Conservation (phyloP, 1,284 basidiomycete species). For the Takashimella koratensis region DNA sequence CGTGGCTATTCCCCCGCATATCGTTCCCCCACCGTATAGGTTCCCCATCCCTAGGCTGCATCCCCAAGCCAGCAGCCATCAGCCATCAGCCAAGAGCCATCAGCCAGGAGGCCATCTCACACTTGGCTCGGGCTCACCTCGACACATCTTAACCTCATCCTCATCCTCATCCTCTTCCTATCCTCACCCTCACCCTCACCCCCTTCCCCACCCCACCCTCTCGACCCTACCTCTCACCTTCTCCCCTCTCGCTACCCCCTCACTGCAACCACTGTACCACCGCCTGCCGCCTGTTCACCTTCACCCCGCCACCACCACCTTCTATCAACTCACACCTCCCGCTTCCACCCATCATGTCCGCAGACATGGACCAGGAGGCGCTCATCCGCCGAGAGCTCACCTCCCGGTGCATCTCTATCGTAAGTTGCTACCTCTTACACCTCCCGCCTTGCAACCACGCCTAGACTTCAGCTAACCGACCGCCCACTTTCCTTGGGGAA, state of each 20-base stretch:
- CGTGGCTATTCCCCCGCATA: too few relatives aligned
- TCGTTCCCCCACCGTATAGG: too few relatives aligned
- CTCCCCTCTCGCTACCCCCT: not conserved
- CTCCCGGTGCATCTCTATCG: constrained; percentile 90
- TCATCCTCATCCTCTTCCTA: too few relatives aligned
- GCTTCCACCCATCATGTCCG: constrained; percentile 27
- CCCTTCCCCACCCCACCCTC: not conserved
- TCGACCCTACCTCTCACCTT: not conserved
- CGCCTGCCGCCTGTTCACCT: not conserved
- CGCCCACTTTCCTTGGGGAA: not conserved
- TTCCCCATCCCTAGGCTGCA: too few relatives aligned
- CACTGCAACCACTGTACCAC: not conserved
- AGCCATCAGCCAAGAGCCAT: too few relatives aligned
- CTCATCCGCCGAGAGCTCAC: constrained; percentile 66
- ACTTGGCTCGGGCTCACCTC: too few relatives aligned
- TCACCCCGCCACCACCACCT: not conserved
- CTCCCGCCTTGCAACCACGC: not conserved
- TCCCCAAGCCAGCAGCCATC: too few relatives aligned
- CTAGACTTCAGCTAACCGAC: not conserved
- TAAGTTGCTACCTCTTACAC: constrained; percentile 15
- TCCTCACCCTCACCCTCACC: not conserved
- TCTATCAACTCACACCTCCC: not conserved
- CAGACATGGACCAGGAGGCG: constrained; percentile 37
- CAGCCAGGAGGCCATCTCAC: too few relatives aligned
- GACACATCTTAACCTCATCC: too few relatives aligned